A percentile compares a stretch with the other conserved stretches of the same genome.
phyloP scores from a whole-genome alignment of 192 early-diverging fungal species.

The Coemansia aciculifera region DNA sequence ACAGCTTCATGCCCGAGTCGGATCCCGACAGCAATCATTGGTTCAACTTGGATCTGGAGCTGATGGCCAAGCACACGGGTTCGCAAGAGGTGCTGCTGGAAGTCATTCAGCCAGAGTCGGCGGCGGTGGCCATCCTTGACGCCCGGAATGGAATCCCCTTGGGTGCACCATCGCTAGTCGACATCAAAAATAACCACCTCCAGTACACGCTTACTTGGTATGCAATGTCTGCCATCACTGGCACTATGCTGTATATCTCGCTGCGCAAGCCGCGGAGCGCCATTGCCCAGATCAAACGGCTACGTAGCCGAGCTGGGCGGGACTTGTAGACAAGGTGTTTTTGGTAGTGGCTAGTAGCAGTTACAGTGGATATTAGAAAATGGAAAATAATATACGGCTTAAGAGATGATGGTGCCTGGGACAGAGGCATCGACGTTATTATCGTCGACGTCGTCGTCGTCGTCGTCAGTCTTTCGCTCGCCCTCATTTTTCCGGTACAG shows the following conservation, averaged over 20 bases:
- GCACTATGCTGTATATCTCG: slow-evolving; percentile 65
- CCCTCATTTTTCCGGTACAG: slow-evolving; percentile 66
- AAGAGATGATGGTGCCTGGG: not conserved
- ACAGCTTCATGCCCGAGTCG: slow-evolving; percentile 63
- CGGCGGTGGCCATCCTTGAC: slow-evolving; percentile 24
- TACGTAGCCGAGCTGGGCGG: slow-evolving; percentile 44
- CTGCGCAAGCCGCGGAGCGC: slow-evolving; percentile 60
- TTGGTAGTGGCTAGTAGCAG: not conserved
- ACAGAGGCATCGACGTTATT: not conserved
- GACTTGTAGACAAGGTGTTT: not conserved
- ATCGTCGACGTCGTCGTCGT: not conserved
- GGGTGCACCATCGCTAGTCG: slow-evolving; percentile 67
- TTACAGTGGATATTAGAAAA: not conserved
- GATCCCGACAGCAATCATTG: slow-evolving; percentile 72
- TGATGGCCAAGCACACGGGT: slow-evolving; percentile 68
- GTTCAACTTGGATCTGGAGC: slow-evolving; percentile 76
- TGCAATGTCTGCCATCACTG: slow-evolving; percentile 64
- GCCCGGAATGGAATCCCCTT: slow-evolving; percentile 66
- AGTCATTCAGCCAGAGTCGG: slow-evolving; percentile 60
- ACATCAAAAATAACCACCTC: slow-evolving; percentile 83
- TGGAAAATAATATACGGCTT: not conserved
- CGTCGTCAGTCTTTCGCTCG: slow-evolving; percentile 21
- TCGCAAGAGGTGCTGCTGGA: slow-evolving; percentile 79
- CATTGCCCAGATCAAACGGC: slow-evolving; percentile 25
- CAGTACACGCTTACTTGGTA: slow-evolving; percentile 92